Percentiles rank a stretch among this genome's conserved stretches.
These are phyloP conservation scores for Russula abietina DNA, from an alignment of 768 basidiomycete genomes.

Conservation along the genomic window DNA sequence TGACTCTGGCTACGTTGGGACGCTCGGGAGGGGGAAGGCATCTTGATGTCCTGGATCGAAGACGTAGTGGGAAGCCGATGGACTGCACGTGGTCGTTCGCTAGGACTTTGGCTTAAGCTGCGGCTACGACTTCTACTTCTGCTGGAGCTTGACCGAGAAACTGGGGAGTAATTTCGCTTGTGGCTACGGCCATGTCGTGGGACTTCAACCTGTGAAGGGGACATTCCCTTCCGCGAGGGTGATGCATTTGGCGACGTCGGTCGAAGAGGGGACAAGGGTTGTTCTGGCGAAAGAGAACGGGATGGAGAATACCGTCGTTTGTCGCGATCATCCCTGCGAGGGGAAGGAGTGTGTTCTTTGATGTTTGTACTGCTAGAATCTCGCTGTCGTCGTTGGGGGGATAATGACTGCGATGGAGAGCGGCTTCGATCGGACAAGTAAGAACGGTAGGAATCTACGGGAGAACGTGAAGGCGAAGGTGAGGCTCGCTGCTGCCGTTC, in stretches of 20 bases:
- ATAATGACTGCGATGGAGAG: slow-evolving; percentile 54
- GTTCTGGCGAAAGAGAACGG: slow-evolving; percentile 28
- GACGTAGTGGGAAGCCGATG: slow-evolving; percentile 56
- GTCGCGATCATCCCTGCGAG: slow-evolving; percentile 39
- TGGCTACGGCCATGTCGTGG: slow-evolving; percentile 28
- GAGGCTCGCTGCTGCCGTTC: slow-evolving; percentile 42
- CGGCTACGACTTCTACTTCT: slow-evolving; percentile 46
- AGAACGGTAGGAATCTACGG: slow-evolving; percentile 59
- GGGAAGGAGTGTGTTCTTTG: slow-evolving; percentile 46
- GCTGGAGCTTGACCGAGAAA: slow-evolving; percentile 50
- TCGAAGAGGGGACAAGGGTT: slow-evolving; percentile 17
- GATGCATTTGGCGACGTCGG: slow-evolving; percentile 18
- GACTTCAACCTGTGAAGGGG: slow-evolving; percentile 5
- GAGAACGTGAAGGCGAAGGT: slow-evolving; percentile 52
- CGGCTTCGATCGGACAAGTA: slow-evolving; percentile 58
- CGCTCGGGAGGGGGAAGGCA: slow-evolving; percentile 12
- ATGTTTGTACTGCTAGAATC: slow-evolving; percentile 43
- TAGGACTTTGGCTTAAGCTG: slow-evolving; percentile 41
- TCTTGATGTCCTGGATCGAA: slow-evolving; percentile 33
- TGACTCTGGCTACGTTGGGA: slow-evolving; percentile 19
- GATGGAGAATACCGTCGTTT: slow-evolving; percentile 30
- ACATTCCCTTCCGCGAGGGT: slow-evolving; percentile 11
- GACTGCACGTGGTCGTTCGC: slow-evolving; percentile 45
- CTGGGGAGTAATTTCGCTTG: slow-evolving; percentile 44
- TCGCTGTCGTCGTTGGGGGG: slow-evolving; percentile 54